Evolutionary conservation across 139 green algal species (phyloP).

Genomic region (Picochlorum sp.): DNA sequence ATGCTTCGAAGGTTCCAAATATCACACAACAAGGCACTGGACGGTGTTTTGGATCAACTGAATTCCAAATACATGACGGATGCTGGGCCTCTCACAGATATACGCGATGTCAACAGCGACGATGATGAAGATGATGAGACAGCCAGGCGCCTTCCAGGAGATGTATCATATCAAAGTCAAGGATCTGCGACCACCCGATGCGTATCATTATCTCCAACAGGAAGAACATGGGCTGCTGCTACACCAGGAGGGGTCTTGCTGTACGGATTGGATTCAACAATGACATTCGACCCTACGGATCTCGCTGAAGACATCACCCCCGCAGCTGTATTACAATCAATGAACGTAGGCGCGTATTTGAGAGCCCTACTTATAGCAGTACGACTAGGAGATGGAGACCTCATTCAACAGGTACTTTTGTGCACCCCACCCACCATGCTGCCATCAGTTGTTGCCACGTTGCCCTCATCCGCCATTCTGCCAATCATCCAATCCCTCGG

Average conservation of each 20-base stretch:
- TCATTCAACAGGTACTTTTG: constrained; percentile 53
- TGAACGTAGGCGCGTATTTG: constrained; percentile 38
- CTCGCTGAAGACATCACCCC: constrained; percentile 86
- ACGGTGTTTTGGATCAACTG: constrained; percentile 88
- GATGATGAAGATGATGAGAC: constrained; percentile 38
- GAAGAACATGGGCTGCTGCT: constrained; percentile 74
- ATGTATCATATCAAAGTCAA: not conserved
- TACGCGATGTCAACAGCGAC: constrained; percentile 50
- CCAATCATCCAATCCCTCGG: constrained; percentile 44
- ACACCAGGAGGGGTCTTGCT: constrained; percentile 88
- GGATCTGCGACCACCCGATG: constrained; percentile 30
- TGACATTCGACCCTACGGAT: constrained; percentile 92
- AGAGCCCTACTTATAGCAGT: constrained; percentile 71
- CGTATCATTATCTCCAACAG: constrained; percentile 77
- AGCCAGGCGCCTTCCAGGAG: constrained; percentile 7
- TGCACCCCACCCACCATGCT: constrained; percentile 37
- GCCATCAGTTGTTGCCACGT: constrained; percentile 8
- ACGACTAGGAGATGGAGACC: constrained; percentile 57
- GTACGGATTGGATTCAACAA: constrained; percentile 66
- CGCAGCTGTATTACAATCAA: constrained; percentile 32
- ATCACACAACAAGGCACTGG: constrained; percentile 67
- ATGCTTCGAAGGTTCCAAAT: constrained; percentile 85
- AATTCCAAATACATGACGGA: constrained; percentile 88
- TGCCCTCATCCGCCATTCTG: constrained; percentile 46
- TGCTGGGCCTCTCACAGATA: constrained; percentile 75